phyloP scores from a whole-genome alignment of 805 yeast species.

The Cyberlindnera amylophila region DNA sequence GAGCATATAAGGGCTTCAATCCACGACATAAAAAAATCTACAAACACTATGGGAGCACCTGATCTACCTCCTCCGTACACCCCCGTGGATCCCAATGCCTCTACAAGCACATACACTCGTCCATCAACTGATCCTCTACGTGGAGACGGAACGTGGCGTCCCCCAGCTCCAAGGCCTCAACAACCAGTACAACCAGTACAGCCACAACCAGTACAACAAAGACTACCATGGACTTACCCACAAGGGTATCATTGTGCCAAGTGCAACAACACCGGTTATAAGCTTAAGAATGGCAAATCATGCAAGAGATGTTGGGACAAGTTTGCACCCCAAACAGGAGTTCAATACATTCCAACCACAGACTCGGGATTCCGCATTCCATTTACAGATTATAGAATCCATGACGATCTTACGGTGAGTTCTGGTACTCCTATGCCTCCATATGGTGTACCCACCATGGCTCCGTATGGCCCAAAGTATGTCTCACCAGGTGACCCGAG shows the following conservation, averaged over 20 bases:
- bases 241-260: constrained; percentile 54
- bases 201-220: background rate
- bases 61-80: background rate
- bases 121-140: background rate
- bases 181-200: background rate
- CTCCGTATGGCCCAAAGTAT: constrained; percentile 26
- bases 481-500: constrained; percentile 78
- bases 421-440: constrained; percentile 3
- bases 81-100: background rate
- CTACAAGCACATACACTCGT: background rate
- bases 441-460: constrained; percentile 1
- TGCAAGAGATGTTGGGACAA: constrained; percentile 70
- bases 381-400: constrained; percentile 15
- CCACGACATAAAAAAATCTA: background rate
- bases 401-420: constrained; percentile 13
- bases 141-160: background rate
- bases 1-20: too few relatives aligned
- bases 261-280: constrained; percentile 72
- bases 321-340: constrained; percentile 38
- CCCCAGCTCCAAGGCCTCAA: background rate
- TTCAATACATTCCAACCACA: constrained; percentile 2
- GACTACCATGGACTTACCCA: constrained; percentile 63
- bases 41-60: background rate
- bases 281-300: constrained; percentile 48
- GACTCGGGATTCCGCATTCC: constrained; percentile 17